Evolutionary conservation across 1,284 basidiomycete genomes (phyloP).

Genomic region (Peniophora sp.): DNA sequence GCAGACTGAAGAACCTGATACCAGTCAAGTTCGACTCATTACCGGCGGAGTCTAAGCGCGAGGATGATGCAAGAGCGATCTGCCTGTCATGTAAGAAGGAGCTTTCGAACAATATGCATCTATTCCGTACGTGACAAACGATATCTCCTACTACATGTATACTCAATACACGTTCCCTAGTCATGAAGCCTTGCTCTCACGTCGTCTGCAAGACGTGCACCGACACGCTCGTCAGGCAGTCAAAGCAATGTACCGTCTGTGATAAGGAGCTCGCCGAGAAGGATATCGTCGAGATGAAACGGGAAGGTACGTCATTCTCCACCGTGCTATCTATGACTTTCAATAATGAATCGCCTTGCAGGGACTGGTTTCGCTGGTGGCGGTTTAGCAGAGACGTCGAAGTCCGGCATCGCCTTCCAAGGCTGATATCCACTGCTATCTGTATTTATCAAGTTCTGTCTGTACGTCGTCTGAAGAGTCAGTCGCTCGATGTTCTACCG

Average conservation of each 20-base stretch:
- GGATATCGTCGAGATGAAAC: constrained; percentile 69
- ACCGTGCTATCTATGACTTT: background rate
- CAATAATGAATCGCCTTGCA: constrained; percentile 18
- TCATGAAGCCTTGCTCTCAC: constrained; percentile 76
- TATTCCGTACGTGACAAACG: constrained; percentile 51
- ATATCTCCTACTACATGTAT: background rate
- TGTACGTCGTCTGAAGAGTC: no score
- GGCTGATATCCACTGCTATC: constrained; percentile 32
- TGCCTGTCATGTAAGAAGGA: constrained; percentile 87
- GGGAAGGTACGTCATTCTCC: constrained; percentile 56
- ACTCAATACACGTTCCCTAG: constrained; percentile 23
- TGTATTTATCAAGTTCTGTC: no score
- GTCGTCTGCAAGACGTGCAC: constrained; percentile 83
- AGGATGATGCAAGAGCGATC: constrained; percentile 49
- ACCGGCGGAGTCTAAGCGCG: constrained; percentile 17
- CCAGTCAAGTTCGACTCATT: constrained; percentile 68
- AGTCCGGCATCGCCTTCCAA: constrained; percentile 70
- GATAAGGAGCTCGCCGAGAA: constrained; percentile 54
- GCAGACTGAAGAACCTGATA: constrained; percentile 67
- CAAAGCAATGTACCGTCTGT: constrained; percentile 77
- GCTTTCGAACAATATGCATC: constrained; percentile 69
- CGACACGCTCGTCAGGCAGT: constrained; percentile 70
- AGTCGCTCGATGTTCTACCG: no score
- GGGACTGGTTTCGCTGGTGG: constrained; percentile 88
- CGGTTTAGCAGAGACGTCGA: constrained; percentile 80